Evolutionary conservation across 352 stramenopile genomes (phyloP).

Genomic region (Phytophthora agathidicida): DNA sequence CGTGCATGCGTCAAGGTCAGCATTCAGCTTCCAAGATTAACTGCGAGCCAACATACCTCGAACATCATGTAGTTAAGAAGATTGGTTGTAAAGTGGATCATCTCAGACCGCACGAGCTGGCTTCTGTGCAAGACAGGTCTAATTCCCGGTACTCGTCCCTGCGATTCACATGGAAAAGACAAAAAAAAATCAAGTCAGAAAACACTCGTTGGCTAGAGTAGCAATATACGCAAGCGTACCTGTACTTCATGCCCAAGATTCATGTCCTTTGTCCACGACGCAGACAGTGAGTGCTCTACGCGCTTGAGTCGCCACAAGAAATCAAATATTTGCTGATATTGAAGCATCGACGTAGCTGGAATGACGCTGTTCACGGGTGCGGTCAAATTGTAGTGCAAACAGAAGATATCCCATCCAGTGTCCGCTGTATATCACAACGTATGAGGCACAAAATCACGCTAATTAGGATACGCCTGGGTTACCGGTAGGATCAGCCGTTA

Average conservation of each 20-base stretch:
- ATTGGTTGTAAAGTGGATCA: constrained; percentile 98
- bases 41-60: constrained; percentile 60
- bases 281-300: constrained; percentile 93
- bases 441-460: background rate
- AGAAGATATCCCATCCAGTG: constrained; percentile 95
- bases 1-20: background rate
- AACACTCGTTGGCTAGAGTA: background rate
- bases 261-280: constrained; percentile 97
- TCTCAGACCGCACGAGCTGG: constrained; percentile 95
- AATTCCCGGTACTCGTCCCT: constrained; percentile 69
- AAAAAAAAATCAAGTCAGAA: constrained; percentile 7
- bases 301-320: constrained; percentile 92
- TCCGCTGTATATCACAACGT: constrained; percentile 53
- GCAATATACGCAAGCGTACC: constrained; percentile 31
- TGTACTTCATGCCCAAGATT: constrained; percentile 94
- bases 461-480: constrained; percentile 1
- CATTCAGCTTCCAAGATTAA: background rate
- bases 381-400: constrained; percentile 89
- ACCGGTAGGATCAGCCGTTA: background rate
- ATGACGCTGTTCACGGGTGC: constrained; percentile 90
- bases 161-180: constrained; percentile 15
- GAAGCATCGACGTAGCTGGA: constrained; percentile 80
- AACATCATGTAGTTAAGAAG: constrained; percentile 99
- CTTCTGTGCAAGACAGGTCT: constrained; percentile 90
- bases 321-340: constrained; percentile 91